Evolutionary conservation across 2,329 filamentous ascomycete genomes (phyloP).

Genomic region (Pestalotiopsis sp.): DNA sequence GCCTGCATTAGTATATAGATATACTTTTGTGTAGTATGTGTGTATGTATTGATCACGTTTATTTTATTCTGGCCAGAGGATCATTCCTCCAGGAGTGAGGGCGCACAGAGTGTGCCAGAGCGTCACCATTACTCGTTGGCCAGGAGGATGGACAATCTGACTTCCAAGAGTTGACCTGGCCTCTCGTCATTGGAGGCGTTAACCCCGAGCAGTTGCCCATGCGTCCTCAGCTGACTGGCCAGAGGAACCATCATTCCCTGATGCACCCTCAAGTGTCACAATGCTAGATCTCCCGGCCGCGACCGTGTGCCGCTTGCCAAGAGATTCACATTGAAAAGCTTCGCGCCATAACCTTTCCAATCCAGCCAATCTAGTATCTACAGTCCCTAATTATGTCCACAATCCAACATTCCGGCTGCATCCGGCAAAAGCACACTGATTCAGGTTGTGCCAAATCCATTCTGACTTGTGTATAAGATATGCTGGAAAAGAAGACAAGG

Average conservation of each 20-base stretch:
- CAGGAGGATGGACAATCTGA: too few species aligned
- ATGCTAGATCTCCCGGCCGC: background rate
- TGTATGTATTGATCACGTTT: background rate
- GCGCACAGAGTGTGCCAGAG: background rate
- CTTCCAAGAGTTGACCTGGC: too few species aligned
- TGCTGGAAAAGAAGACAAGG: background rate
- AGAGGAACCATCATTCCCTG: background rate
- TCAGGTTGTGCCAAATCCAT: too few species aligned
- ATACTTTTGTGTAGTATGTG: background rate
- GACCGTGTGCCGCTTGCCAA: background rate
- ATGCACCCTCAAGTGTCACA: background rate
- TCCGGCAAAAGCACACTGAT: too few species aligned
- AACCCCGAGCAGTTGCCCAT: too few species aligned
- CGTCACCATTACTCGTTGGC: too few species aligned
- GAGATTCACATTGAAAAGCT: background rate
- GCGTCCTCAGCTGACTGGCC: background rate
- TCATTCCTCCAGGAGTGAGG: background rate
- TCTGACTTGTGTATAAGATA: background rate
- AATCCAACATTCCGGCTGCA: too few species aligned
- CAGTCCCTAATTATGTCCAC: too few species aligned
- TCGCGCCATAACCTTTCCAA: too few species aligned
- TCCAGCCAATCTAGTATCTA: too few species aligned
- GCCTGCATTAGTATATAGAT: background rate
- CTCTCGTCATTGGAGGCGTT: too few species aligned
- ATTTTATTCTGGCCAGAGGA: background rate